phyloP scores from a whole-genome alignment of 805 yeast genomes.

The Saturnispora gosingensis region DNA sequence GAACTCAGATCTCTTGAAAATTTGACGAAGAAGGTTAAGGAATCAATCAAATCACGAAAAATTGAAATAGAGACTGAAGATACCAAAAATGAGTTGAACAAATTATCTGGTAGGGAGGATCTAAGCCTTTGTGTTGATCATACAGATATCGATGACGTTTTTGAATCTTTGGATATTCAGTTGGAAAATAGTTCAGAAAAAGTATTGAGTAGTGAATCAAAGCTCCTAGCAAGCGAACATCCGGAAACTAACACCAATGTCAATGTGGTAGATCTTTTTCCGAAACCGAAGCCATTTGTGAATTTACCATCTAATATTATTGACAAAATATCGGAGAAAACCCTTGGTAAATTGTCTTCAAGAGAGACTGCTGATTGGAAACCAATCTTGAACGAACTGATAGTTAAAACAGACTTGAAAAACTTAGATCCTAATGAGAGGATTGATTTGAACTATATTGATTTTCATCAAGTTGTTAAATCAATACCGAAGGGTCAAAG shows the following conservation, averaged over 20 bases:
- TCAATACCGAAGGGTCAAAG: constrained; percentile 34
- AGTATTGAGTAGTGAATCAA: background rate
- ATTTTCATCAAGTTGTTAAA: constrained; percentile 30
- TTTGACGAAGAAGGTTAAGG: constrained; percentile 24
- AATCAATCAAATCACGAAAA: constrained; percentile 15
- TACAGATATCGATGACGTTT: constrained; percentile 23
- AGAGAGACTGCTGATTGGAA: constrained; percentile 38
- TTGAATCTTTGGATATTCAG: constrained; percentile 16
- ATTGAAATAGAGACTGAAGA: constrained; percentile 13
- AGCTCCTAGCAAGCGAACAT: background rate
- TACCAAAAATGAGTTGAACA: constrained; percentile 16
- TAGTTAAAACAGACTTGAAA: constrained; percentile 27
- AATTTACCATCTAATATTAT: constrained; percentile 31
- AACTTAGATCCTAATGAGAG: constrained; percentile 9
- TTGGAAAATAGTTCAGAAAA: background rate
- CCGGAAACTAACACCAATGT: background rate
- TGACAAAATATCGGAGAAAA: constrained; percentile 30
- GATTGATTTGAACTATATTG: constrained; percentile 21
- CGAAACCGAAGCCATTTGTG: constrained; percentile 18
- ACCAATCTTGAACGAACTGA: constrained; percentile 32
- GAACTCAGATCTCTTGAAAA: constrained; percentile 23
- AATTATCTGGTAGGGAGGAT: constrained; percentile 11
- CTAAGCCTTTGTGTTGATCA: constrained; percentile 10
- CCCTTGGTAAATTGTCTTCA: constrained; percentile 32
- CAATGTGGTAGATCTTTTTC: constrained; percentile 15